Evolutionary conservation across 371 early-diverging fungal genomes (phyloP).

Genomic region (Gilbertella persicaria): DNA sequence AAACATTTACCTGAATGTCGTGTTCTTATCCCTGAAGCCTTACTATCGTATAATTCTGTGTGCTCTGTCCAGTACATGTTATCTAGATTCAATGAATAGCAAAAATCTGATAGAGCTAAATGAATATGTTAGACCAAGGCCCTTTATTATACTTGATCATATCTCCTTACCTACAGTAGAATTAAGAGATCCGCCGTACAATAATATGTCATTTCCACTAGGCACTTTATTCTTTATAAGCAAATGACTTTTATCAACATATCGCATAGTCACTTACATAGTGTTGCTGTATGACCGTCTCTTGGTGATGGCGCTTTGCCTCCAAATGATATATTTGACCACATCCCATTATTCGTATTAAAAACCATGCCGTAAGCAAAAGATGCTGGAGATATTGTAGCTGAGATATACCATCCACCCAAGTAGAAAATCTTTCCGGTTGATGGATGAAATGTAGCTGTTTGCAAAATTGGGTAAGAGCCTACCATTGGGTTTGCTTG

Average conservation of each 20-base stretch:
- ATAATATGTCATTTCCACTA: not conserved
- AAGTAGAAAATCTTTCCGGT: not conserved
- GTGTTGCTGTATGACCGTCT: not conserved
- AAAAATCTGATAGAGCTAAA: not conserved
- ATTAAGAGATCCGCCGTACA: not conserved
- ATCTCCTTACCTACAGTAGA: not conserved
- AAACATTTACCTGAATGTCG: not conserved
- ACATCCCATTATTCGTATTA: not conserved
- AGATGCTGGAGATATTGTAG: not conserved
- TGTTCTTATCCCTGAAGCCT: not conserved
- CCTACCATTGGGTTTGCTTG: not conserved
- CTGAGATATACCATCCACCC: not conserved
- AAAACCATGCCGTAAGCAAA: not conserved
- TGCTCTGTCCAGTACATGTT: not conserved
- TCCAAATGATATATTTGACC: not conserved
- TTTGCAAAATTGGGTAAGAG: not conserved
- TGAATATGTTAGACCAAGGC: not conserved
- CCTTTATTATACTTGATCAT: not conserved
- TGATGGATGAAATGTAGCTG: not conserved
- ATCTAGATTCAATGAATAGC: not conserved
- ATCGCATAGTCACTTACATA: not conserved
- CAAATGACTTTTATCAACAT: not conserved
- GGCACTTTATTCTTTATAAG: not conserved
- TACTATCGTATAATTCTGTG: not conserved
- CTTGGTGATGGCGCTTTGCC: not conserved